Evolutionary conservation across 2,329 filamentous ascomycete genomes (phyloP), one percentile per base, ranked within the genome.

Genomic region (Sordariomycetes sp.): DNA sequence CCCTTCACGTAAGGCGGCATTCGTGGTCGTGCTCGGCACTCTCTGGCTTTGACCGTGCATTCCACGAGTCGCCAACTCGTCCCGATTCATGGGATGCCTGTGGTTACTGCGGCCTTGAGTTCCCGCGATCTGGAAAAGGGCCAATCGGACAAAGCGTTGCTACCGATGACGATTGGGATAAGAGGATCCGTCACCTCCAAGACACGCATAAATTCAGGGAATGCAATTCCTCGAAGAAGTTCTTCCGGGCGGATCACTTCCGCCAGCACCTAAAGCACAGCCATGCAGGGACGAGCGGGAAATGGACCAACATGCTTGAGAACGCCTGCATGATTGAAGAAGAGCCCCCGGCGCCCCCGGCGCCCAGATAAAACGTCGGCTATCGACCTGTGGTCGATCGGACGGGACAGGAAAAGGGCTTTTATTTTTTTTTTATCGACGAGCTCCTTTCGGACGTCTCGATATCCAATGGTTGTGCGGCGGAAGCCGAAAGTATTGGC

Each of bases 251-350:
- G 21, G 92, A 98, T 57, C 92, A 98, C 57, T 98, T 98, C 68
- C 79, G 92, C 39, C 92, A 98, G 59, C 92, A 98, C 60, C 68
- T 98, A 38, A 98, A 96, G 67, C 92, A 98, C 57, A 95, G 87
- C 55, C 92, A 96, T 60, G 86, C 85, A 24, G 92, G 92, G 23
- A 90, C 86, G 1, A 95, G 87, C 58, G 92, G 92, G 21, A 96
- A 96, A 59, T 98, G 92, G 92, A 98, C 92, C 10, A 96, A 96
- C 58, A 88, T 94, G 72, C 69, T 98, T 21, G 92, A 98, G 56
- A 93, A 86, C 53, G 86, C 88, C 5, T 98, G 92, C 62, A 94
- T 96, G 86, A 79, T 88, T 57, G 88, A 82, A 35, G 71, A 94
- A 53, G 87, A 94, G 35, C 69, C 75, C 20, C 38, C 36, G 17